Evolutionary conservation across 345 rosid species (phyloP), one percentile per base, ranked within the genome.

Genomic region (Capsella bursapastoris): DNA sequence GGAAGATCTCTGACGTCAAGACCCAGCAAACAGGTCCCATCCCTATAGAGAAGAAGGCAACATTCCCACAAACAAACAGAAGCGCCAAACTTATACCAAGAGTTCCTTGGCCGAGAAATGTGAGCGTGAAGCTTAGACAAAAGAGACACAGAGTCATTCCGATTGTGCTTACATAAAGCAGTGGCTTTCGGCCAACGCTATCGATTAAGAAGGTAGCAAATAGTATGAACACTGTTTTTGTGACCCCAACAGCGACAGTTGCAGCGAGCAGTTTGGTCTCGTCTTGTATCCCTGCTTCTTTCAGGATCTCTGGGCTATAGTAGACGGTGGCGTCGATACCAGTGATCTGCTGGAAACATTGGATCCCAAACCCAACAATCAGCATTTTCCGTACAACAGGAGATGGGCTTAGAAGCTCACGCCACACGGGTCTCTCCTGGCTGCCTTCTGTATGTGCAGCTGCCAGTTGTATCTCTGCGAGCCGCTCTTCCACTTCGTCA

Each of bases 21-120:
- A 91, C 95, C 95, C 97, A 86, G 72, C 92, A 89, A 44, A 89
- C 74, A 25, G 97, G 95, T 13, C 97, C 95, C 28, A 91, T 84
- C 25, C 97, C 97, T 31, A 91, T 80, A 0, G 95, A 91, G 73
- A 91, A 91, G 87, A 91, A 89, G 14, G 88, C 97, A 3, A 91
- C 97, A 72, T 86, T 85, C 40, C 90, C 95, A 44, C 95, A 89
- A 8, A 89, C 83, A n/a, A 83, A 85, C 3, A 89, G 57, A 45
- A 91, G 78, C 0, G 89, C 73, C 55, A 86, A 45, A 0, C 85
- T 83, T 50, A 85, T 76, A 18, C 82, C 85, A 25, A 85, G 31
- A 28, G 64, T 75, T 11, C 87, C 88, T 70, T 73, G 78, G 41
- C 86, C 87, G 16, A 84, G 68, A 4, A 89, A 80, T 37, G 90